These are phyloP conservation scores for Bacidia rubella DNA, from an alignment of 495 filamentous ascomycete species.

Conservation along the genomic window DNA sequence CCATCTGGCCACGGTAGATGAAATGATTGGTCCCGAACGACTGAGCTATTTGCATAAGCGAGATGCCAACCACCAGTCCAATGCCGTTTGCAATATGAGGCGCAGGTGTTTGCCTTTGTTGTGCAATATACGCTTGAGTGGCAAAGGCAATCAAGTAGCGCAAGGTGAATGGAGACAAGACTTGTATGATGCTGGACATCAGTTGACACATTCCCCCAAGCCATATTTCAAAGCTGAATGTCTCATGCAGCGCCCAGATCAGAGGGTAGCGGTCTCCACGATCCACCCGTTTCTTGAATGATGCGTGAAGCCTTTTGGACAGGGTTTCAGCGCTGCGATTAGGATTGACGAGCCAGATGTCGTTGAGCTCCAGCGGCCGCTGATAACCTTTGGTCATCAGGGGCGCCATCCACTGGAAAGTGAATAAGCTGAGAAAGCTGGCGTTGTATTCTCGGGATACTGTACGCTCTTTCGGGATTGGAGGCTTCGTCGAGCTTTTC, in stretches of 20 bases:
- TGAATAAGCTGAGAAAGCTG: conserved; percentile 37
- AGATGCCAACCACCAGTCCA: conserved; percentile 63
- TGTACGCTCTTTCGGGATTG: conserved; percentile 37
- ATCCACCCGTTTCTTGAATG: conserved; percentile 51
- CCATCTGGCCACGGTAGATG: conserved; percentile 67
- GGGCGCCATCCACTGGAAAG: conserved; percentile 50
- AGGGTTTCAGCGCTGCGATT: conserved; percentile 55
- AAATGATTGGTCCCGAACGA: conserved; percentile 67
- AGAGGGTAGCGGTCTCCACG: conserved; percentile 63
- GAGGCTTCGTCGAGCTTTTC: conserved; percentile 34
- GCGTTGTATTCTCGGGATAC: conserved; percentile 41
- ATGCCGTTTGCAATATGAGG: conserved; percentile 55
- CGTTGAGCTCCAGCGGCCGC: conserved; percentile 66
- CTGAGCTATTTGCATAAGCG: conserved; percentile 59
- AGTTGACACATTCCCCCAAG: conserved; percentile 67
- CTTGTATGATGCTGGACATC: conserved; percentile 52
- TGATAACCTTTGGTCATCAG: conserved; percentile 66
- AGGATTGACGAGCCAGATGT: conserved; percentile 82
- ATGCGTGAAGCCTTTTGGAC: conserved; percentile 45
- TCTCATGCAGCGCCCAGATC: conserved; percentile 71
- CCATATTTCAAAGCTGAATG: conserved; percentile 75
- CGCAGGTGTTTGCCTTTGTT: conserved; percentile 28
- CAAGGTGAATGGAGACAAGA: conserved; percentile 59
- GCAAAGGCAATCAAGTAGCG: conserved; percentile 70
- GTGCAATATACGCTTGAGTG: conserved; percentile 57